Percentiles rank a stretch among this genome's conserved stretches.
Conservation (phyloP, 495 filamentous ascomycete genomes). For the Lepidopterella palustris region DNA sequence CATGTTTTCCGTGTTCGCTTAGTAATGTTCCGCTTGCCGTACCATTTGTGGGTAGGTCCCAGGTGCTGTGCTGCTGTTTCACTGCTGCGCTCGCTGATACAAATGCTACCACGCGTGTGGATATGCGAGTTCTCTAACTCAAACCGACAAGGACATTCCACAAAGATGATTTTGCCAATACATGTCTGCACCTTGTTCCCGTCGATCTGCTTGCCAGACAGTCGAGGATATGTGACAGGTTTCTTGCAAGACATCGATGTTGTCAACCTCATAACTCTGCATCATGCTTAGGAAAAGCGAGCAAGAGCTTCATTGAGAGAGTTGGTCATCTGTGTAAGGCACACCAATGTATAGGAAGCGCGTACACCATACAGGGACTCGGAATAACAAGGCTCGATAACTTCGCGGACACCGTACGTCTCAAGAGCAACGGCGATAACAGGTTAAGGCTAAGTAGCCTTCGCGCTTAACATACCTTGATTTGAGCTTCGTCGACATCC, state of each 20-base stretch:
- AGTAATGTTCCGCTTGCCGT: not conserved
- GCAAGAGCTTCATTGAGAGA: slow-evolving; percentile 1
- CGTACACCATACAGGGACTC: slow-evolving; percentile 21
- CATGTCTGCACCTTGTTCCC: slow-evolving; percentile 10
- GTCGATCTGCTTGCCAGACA: slow-evolving; percentile 34
- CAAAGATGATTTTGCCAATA: slow-evolving; percentile 9
- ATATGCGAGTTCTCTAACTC: not conserved
- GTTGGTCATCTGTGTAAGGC: not conserved
- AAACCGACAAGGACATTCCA: not conserved
- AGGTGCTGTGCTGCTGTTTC: slow-evolving; percentile 38
- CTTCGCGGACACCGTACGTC: slow-evolving; percentile 32
- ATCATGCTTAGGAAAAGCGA: slow-evolving; percentile 2
- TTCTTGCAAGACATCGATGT: slow-evolving; percentile 37
- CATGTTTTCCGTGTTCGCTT: too few species aligned
- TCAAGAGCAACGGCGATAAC: slow-evolving; percentile 48
- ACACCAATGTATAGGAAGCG: slow-evolving; percentile 15
- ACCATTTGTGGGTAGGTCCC: not conserved
- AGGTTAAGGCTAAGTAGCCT: slow-evolving; percentile 48
- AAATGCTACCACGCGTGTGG: slow-evolving; percentile 2
- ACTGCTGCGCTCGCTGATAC: slow-evolving; percentile 59
- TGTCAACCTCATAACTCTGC: slow-evolving; percentile 1
- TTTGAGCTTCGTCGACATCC: slow-evolving; percentile 89
- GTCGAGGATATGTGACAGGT: slow-evolving; percentile 18
- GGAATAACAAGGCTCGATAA: slow-evolving; percentile 8
- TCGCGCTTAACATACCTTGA: slow-evolving; percentile 97